Evolutionary conservation across 2,329 filamentous ascomycete genomes (phyloP).

Genomic region (Zymoseptoria passerinii): DNA sequence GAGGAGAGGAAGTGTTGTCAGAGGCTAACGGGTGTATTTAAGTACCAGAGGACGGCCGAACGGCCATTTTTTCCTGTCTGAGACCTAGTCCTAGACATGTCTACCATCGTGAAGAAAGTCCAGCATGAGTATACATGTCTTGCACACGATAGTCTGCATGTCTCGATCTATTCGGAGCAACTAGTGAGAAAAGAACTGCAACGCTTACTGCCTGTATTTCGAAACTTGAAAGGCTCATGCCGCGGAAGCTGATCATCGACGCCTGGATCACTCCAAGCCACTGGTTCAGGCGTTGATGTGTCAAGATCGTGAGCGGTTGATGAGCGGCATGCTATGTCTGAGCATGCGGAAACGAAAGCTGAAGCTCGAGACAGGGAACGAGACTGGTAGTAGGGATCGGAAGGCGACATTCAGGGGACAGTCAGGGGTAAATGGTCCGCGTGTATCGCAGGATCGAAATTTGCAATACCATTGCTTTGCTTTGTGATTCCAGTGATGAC

Average conservation of each 20-base stretch:
- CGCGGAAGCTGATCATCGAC: no score
- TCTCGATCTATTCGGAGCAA: not conserved
- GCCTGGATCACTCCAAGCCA: no score
- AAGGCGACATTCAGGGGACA: not conserved
- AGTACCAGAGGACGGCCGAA: not conserved
- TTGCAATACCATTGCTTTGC: not conserved
- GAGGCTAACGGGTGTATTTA: not conserved
- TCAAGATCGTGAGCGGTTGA: not conserved
- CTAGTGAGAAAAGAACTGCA: no score
- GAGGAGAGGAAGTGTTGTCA: not conserved
- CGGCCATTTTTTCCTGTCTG: not conserved
- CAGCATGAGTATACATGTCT: not conserved
- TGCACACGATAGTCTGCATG: not conserved
- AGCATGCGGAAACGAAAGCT: not conserved
- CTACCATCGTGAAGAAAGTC: not conserved
- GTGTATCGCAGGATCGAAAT: not conserved
- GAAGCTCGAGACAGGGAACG: not conserved
- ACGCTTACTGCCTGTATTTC: no score
- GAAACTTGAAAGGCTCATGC: no score
- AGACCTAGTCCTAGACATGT: not conserved
- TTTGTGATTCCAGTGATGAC: not conserved
- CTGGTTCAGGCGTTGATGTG: not conserved
- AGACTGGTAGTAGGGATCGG: not conserved
- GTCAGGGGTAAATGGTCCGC: not conserved
- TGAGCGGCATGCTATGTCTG: not conserved